Conservation (phyloP, 331 rosid genomes). For the Malus hybrid region DNA sequence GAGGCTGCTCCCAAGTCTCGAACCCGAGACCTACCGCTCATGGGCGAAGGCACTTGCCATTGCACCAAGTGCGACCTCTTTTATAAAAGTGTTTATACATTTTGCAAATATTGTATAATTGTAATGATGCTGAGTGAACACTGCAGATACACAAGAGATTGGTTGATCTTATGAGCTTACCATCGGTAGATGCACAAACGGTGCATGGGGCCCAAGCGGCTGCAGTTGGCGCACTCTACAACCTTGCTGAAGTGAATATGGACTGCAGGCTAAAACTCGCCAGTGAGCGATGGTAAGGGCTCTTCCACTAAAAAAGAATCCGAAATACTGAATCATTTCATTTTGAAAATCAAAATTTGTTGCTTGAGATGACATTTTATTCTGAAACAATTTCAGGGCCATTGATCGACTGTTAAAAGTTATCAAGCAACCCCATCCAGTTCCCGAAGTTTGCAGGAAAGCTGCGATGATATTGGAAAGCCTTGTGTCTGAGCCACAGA, state of each 20-base stretch:
- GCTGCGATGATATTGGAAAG: conserved; percentile 93
- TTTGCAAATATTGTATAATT: not conserved
- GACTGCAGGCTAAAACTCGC: conserved; percentile 95
- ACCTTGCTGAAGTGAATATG: conserved; percentile 96
- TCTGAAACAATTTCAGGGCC: conserved; percentile 51
- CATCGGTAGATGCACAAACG: conserved; percentile 52
- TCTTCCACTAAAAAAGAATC: not conserved
- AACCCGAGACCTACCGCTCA: no score
- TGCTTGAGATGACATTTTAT: not conserved
- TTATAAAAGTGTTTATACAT: not conserved
- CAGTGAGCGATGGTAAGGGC: conserved; percentile 74
- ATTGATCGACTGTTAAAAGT: conserved; percentile 83
- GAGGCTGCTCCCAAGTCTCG: no score
- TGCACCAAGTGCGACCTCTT: no score
- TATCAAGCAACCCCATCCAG: conserved; percentile 78
- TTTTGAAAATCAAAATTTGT: not conserved
- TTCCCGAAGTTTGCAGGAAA: conserved; percentile 89
- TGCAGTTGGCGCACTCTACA: conserved; percentile 93
- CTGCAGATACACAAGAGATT: conserved; percentile 45
- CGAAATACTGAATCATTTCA: not conserved
- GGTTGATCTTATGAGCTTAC: not conserved
- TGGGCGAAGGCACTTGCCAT: no score
- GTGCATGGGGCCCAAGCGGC: conserved; percentile 91
- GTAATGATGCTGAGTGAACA: conserved; percentile 9
- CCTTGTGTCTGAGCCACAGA: conserved; percentile 94